Evolutionary conservation across 345 rosid species (phyloP).

Genomic region (Salix caprea): DNA sequence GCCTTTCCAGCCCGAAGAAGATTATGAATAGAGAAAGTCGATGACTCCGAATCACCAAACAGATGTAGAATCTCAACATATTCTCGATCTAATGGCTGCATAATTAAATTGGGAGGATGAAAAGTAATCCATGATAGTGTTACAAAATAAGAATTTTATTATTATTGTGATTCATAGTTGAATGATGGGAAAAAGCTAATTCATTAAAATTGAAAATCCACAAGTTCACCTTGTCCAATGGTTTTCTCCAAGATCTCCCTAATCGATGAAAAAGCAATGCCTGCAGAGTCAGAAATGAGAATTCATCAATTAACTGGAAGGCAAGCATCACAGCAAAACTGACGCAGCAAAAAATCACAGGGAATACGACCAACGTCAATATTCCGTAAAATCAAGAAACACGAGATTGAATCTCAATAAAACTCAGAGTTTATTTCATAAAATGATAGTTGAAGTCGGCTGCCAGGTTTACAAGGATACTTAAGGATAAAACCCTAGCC

Average conservation of each 20-base stretch:
- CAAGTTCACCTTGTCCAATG: conserved; percentile 43
- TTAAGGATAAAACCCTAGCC: too few species aligned
- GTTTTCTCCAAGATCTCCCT: conserved; percentile 88
- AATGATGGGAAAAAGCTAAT: not conserved
- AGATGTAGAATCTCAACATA: conserved; percentile 70
- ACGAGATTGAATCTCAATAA: too few species aligned
- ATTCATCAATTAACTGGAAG: not conserved
- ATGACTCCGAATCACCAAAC: conserved; percentile 70
- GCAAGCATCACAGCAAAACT: not conserved
- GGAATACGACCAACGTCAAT: too few species aligned
- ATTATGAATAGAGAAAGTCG: conserved; percentile 79
- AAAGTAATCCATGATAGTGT: not conserved
- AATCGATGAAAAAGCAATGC: conserved; percentile 77
- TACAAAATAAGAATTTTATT: not conserved
- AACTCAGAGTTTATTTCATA: too few species aligned
- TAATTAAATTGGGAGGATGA: not conserved
- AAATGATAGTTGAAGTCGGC: too few species aligned
- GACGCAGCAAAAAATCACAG: too few species aligned
- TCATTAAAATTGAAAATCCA: not conserved
- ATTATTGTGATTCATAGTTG: not conserved
- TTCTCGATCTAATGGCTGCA: conserved; percentile 61
- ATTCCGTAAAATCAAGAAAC: too few species aligned
- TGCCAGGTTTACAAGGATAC: too few species aligned
- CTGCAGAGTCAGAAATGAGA: conserved; percentile 31
- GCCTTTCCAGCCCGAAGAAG: conserved; percentile 68